These are phyloP conservation scores for Silene vulgaris DNA, from an alignment of 179 eudicot species.

Conservation along the genomic window DNA sequence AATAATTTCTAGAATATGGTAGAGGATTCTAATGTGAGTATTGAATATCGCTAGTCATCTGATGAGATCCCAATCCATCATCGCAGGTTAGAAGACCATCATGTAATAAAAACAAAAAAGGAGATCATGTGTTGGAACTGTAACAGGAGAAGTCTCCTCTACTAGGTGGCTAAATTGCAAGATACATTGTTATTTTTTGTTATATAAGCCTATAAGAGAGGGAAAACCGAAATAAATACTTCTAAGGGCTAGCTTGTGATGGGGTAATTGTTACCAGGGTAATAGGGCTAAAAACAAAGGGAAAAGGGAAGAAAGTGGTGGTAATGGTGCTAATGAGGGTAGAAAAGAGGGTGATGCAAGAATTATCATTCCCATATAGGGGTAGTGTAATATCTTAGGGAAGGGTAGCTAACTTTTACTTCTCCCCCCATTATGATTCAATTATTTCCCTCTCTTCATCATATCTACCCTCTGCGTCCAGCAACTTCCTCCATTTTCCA, in stretches of 20 bases:
- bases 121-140: background rate
- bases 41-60: background rate
- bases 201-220: background rate
- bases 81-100: constrained; percentile 7
- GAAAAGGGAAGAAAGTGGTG: no score
- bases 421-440: no score
- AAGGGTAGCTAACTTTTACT: no score
- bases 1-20: background rate
- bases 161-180: background rate
- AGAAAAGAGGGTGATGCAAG: no score
- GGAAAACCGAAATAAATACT: constrained; percentile 5
- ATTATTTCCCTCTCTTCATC: no score
- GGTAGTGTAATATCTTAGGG: no score
- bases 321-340: no score
- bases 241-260: background rate
- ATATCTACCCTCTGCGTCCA: no score
- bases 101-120: background rate
- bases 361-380: no score
- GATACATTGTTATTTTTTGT: background rate
- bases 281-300: no score
- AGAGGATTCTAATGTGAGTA: background rate
- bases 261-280: no score
- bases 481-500: no score
- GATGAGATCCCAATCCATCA: background rate
- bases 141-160: background rate